phyloP scores from a whole-genome alignment of 2,329 filamentous ascomycete genomes.

The Byssochlamys sp. region DNA sequence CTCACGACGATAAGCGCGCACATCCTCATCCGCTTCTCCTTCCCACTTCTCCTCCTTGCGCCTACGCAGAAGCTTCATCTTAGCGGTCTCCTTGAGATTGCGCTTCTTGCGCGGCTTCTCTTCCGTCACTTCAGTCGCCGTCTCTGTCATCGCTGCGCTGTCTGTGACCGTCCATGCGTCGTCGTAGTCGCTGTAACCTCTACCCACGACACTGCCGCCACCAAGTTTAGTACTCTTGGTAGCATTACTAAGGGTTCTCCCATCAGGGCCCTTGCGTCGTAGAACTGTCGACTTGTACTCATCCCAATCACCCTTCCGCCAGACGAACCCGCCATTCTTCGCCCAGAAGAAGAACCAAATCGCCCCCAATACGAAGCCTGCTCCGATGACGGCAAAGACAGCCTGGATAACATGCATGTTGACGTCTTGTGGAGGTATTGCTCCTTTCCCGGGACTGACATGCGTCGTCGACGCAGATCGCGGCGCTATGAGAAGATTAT shows the following conservation, averaged over 20 bases:
- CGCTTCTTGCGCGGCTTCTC: constrained; percentile 22
- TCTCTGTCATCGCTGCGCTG: constrained; percentile 51
- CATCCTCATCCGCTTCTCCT: constrained; percentile 54
- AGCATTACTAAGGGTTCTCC: constrained; percentile 71
- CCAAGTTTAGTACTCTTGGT: constrained; percentile 75
- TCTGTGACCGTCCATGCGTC: constrained; percentile 34
- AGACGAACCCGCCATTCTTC: constrained; percentile 87
- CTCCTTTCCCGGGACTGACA: constrained; percentile 25
- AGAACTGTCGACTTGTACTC: constrained; percentile 96
- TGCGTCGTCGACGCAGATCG: constrained; percentile 17
- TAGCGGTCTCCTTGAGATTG: constrained; percentile 29
- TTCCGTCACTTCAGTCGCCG: constrained; percentile 39
- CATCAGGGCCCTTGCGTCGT: constrained; percentile 78
- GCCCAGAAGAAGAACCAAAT: constrained; percentile 99
- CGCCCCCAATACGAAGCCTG: constrained; percentile 59
- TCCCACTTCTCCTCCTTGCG: constrained; percentile 46
- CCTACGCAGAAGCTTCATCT: constrained; percentile 27
- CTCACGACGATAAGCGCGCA: constrained; percentile 78
- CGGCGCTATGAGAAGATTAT: constrained; percentile 16
- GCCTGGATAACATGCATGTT: constrained; percentile 61
- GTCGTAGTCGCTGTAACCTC: constrained; percentile 55
- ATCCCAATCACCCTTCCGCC: constrained; percentile 81
- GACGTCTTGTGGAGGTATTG: constrained; percentile 32
- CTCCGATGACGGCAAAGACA: constrained; percentile 75
- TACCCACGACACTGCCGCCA: constrained; percentile 64